phyloP scores from a whole-genome alignment of 495 filamentous ascomycete genomes.

The Polyplosphaeria fusca region DNA sequence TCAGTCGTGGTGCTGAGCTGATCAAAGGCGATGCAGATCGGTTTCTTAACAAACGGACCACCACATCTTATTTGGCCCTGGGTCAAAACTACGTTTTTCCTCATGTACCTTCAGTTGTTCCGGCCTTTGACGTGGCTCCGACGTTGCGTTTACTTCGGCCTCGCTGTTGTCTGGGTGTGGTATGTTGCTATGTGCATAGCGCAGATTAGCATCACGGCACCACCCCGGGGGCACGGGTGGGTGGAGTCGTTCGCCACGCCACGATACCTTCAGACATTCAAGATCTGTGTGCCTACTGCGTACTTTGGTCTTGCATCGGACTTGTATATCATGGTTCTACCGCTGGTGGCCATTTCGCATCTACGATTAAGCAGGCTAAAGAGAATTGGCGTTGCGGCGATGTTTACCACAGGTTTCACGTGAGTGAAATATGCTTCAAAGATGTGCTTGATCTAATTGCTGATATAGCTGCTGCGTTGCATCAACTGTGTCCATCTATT shows the following conservation, averaged over 20 bases:
- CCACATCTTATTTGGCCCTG: conserved; percentile 1
- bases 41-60: background rate
- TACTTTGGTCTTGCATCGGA: background rate
- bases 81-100: conserved; percentile 10
- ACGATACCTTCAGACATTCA: background rate
- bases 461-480: too few species aligned
- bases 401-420: conserved; percentile 10
- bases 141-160: background rate
- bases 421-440: too few species aligned
- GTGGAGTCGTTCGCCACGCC: background rate
- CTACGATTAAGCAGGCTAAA: background rate
- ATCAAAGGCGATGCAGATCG: background rate
- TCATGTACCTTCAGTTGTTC: conserved; percentile 20
- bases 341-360: background rate
- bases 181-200: background rate
- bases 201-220: background rate
- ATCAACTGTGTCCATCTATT: too few species aligned
- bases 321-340: conserved; percentile 7
- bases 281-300: conserved; percentile 5
- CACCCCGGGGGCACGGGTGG: conserved; percentile 2
- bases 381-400: background rate
- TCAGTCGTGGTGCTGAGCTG: background rate
- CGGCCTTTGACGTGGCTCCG: conserved; percentile 2
- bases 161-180: background rate
- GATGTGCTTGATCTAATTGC: too few species aligned